Evolutionary conservation across 2,329 filamentous ascomycete genomes (phyloP), one percentile per base, ranked within the genome.

Genomic region (Thielaviopsis populi): DNA sequence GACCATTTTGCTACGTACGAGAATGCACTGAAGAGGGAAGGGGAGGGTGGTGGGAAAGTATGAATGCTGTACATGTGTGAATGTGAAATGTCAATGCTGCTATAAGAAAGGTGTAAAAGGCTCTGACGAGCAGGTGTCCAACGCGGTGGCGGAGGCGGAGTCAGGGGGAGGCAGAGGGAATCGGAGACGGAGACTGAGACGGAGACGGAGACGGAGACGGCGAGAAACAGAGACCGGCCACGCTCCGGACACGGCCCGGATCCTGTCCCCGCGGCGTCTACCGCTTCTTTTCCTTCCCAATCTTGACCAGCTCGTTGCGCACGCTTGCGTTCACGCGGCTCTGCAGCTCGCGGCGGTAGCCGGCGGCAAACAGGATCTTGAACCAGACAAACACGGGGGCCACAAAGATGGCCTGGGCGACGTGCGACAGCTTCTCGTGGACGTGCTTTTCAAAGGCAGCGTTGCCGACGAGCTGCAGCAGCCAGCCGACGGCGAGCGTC

Each of bases 321-420:
- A 96, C 89, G 43, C 82, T 84, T 72, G 85, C 84, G 67, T 92
- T 84, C 54, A 97, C 83, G 61, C 92, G 84, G 66, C 82, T 80
- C 76, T 92, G 90, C 69, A 99, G 78, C 73, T 95, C 91, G 1
- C 86, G 88, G 66, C 94, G 83, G 75, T 97, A 99, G 59, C 94
- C 94, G 61, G 95, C 82, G 70, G 80, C 84, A 78, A 99, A 99
- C 30, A 99, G 80, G 27, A 95, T 76, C 77, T 97, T 91, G 70
- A 99, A 87, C 89, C 94, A 99, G 65, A 97, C 92, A 70, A 97
- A 99, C 71, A 99, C 87, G 8, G 94, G 94, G 0, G 94, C 94
- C 27, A 97, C 80, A 71, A 97, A 92, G 68, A 97, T 74, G 33
- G 94, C 91, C 75, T 97, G 94, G 59, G 95, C 80, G 50, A 97